These are phyloP conservation scores for Volvariella surrecta DNA, from an alignment of 1,284 basidiomycete species.

Conservation along the genomic window DNA sequence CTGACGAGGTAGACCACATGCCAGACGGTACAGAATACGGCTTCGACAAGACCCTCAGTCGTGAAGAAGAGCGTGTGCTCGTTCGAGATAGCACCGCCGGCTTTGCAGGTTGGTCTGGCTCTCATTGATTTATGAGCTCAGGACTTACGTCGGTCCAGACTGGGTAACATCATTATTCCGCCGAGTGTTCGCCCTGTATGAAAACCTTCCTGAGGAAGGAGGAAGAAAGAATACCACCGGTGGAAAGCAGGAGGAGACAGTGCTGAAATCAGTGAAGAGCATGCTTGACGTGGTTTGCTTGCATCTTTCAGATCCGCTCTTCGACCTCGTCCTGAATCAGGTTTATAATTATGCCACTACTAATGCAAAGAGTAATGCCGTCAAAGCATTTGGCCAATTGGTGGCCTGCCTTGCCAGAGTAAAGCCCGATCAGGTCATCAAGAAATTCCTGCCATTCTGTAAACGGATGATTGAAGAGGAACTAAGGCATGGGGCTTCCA, in stretches of 20 bases:
- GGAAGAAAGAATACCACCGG: conserved; percentile 75
- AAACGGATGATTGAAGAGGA: conserved; percentile 79
- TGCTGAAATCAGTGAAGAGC: conserved; percentile 76
- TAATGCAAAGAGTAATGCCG: conserved; percentile 82
- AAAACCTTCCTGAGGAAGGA: conserved; percentile 92
- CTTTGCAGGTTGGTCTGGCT: conserved; percentile 63
- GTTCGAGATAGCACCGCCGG: conserved; percentile 72
- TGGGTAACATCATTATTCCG: conserved; percentile 89
- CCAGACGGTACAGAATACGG: conserved; percentile 50
- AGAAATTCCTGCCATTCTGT: conserved; percentile 78
- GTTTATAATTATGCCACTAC: conserved; percentile 85
- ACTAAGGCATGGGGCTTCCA: conserved; percentile 88
- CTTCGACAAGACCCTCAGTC: conserved; percentile 40
- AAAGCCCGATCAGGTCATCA: conserved; percentile 70
- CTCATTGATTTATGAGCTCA: conserved; percentile 1
- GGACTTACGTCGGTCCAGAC: conserved; percentile 32
- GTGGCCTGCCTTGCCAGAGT: conserved; percentile 82
- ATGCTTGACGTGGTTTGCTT: conserved; percentile 83
- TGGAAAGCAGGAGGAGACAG: conserved; percentile 79
- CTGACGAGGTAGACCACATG: conserved; percentile 31
- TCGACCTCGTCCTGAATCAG: conserved; percentile 80
- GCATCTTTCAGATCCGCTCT: conserved; percentile 83
- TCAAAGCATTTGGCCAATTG: conserved; percentile 85
- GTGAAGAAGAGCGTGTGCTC: conserved; percentile 66
- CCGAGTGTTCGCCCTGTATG: conserved; percentile 81